Percentiles rank a stretch among this genome's conserved stretches.
These are phyloP conservation scores for Colletotrichum limetticola DNA, from an alignment of 2,329 filamentous ascomycete genomes.

Conservation along the genomic window DNA sequence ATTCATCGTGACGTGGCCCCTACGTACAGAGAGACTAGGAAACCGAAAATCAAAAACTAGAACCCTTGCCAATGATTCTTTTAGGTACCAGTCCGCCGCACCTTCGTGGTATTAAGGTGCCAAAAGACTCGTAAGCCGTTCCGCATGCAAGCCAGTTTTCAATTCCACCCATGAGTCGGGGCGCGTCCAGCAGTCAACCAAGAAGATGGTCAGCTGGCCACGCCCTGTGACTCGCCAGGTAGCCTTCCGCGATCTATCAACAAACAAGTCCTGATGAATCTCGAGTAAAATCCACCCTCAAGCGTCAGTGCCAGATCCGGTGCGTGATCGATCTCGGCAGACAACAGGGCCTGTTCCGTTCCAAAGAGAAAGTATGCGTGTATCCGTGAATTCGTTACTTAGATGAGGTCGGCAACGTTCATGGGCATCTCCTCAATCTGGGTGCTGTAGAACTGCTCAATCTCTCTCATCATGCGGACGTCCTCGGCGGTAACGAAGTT, in stretches of 20 bases:
- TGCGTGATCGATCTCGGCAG: slow-evolving; percentile 30
- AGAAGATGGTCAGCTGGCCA: slow-evolving; percentile 21
- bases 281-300: slow-evolving; percentile 31
- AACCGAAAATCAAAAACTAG: slow-evolving; percentile 36
- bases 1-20: slow-evolving; percentile 37
- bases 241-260: slow-evolving; percentile 38
- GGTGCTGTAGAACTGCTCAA: slow-evolving; percentile 99
- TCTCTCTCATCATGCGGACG: slow-evolving; percentile 99
- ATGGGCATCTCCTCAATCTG: slow-evolving; percentile 99
- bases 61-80: slow-evolving; percentile 38
- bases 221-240: slow-evolving; percentile 35
- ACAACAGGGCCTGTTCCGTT: slow-evolving; percentile 32
- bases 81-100: slow-evolving; percentile 36
- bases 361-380: slow-evolving; percentile 32
- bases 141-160: slow-evolving; percentile 38
- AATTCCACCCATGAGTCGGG: slow-evolving; percentile 36
- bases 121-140: slow-evolving; percentile 36
- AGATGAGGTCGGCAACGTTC: slow-evolving; percentile 84
- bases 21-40: slow-evolving; percentile 38
- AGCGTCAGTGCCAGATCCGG: slow-evolving; percentile 34
- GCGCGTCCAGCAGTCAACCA: slow-evolving; percentile 27
- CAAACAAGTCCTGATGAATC: slow-evolving; percentile 36
- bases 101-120: slow-evolving; percentile 38
- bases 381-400: slow-evolving; percentile 47
- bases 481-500: slow-evolving; percentile 99